A percentile compares a stretch with the other conserved stretches of the same genome.
Conservation (phyloP, 768 basidiomycete species). For the Lentinula boryana region DNA sequence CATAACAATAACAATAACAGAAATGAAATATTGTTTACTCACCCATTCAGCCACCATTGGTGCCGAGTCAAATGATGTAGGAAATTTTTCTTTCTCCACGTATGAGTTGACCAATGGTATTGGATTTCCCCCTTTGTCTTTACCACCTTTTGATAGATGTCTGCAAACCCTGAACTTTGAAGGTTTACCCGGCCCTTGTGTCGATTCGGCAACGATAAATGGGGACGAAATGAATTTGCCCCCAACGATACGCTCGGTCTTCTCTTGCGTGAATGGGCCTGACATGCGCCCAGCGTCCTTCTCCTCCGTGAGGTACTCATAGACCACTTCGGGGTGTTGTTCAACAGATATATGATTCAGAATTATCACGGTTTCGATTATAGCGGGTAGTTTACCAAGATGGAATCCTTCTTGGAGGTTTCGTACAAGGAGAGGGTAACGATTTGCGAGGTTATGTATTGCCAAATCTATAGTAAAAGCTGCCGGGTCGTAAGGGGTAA, state of each 20-base stretch:
- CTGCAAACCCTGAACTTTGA: constrained; percentile 9
- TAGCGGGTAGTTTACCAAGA: constrained; percentile 22
- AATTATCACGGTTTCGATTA: constrained; percentile 6
- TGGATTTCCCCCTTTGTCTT: background rate
- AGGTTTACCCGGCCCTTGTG: background rate
- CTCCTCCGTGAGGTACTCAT: background rate
- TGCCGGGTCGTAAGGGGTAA: constrained; percentile 23
- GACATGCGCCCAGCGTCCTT: no score
- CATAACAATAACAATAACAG: background rate
- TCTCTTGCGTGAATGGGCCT: background rate
- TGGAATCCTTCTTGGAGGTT: constrained; percentile 27
- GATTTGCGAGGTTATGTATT: constrained; percentile 13
- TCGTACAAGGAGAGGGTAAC: constrained; percentile 22
- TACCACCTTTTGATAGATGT: constrained; percentile 5
- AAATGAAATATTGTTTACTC: background rate
- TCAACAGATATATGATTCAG: constrained; percentile 10
- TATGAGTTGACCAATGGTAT: background rate
- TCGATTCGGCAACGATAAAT: constrained; percentile 2
- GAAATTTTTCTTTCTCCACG: background rate
- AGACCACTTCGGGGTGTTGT: background rate
- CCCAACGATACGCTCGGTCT: background rate
- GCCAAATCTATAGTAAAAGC: constrained; percentile 20
- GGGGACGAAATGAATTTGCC: constrained; percentile 10
- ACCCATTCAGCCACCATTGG: background rate
- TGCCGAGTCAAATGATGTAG: background rate